Base-by-base conservation (phyloP, 1,284 basidiomycete species). In the Stygiomarasmius scandens region DNA sequence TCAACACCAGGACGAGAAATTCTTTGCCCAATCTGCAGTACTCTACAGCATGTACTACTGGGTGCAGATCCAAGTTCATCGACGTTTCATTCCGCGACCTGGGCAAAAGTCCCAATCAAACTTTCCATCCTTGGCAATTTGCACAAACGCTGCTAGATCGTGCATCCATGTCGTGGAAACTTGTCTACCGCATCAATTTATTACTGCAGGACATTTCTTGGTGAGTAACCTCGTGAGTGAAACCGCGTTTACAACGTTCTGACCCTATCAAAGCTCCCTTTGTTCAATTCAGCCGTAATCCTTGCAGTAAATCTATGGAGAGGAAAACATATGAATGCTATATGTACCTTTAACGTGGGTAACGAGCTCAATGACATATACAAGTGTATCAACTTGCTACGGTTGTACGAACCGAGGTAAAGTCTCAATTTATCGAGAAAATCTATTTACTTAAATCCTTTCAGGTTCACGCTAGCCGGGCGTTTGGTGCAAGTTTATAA, bases 11-110 rank as follows among this genome's bases (percentile, higher is more conserved):
- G 74, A 89, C 60, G 50, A 80, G 0, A 61, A 71, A 1, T 85
- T 87, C 64, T 90, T 93, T 70, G 76, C 83, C 58, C 91, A 93
- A 72, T 90, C 89, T 0, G 86, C 84, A 0, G 63, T 74, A 12
- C 77, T 94, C 2, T 90, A 91, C 63, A 71, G 80, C 1, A 74
- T 77, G 10, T 93, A 90, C 68, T 92, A 93, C 67, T 78, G 87
- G 58, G 75, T 88, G 14, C 89, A 89, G 64, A 47, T 52, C n/a
- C 43, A 59, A 46, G 45, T 59, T 9, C 58, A 59, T 38, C 49
- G 86, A 27, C 86, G 86, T 0, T 89, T 88, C 66, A 87, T 89
- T 55, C 85, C 84, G 0, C 80, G 81, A 1, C 80, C 78, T n/a
- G 67, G 74, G 32, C 78, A 79, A 59, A 71, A 75, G 8, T 71